These are phyloP conservation scores for Metschnikowia proteae DNA, from an alignment of 805 yeast species.

Conservation along the genomic window DNA sequence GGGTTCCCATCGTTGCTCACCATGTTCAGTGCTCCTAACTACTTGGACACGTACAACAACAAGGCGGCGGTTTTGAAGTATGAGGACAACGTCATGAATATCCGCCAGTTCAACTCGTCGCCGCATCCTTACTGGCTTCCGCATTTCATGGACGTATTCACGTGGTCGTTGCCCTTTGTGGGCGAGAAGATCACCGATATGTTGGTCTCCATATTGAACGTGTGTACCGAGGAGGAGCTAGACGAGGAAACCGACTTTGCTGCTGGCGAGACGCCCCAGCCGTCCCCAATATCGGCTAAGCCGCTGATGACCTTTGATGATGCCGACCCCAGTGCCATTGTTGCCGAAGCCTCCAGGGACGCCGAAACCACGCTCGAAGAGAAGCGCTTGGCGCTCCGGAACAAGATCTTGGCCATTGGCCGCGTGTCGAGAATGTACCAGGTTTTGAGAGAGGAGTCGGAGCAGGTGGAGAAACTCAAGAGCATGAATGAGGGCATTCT, in stretches of 20 bases:
- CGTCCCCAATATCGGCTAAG: constrained; percentile 22
- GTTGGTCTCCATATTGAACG: constrained; percentile 82
- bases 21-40: constrained; percentile 93
- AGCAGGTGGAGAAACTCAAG: constrained; percentile 77
- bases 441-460: constrained; percentile 83
- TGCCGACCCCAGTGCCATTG: constrained; percentile 3
- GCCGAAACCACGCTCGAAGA: constrained; percentile 25
- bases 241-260: constrained; percentile 65
- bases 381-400: constrained; percentile 56
- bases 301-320: constrained; percentile 8
- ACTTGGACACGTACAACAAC: constrained; percentile 86
- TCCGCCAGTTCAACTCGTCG: constrained; percentile 85
- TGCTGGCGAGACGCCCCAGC: constrained; percentile 23
- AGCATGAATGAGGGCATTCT: constrained; percentile 66
- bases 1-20: constrained; percentile 90
- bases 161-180: constrained; percentile 96
- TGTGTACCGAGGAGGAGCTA: constrained; percentile 93
- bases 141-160: constrained; percentile 93
- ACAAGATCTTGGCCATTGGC: constrained; percentile 94
- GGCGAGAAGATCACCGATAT: constrained; percentile 95
- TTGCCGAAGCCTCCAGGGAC: neutral
- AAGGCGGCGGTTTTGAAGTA: constrained; percentile 94
- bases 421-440: constrained; percentile 90
- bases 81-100: constrained; percentile 89
- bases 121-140: constrained; percentile 98